A percentile compares a stretch with the other conserved stretches of the same genome.
phyloP scores from a whole-genome alignment of 768 basidiomycete species.

The Tephrocybe sp. region DNA sequence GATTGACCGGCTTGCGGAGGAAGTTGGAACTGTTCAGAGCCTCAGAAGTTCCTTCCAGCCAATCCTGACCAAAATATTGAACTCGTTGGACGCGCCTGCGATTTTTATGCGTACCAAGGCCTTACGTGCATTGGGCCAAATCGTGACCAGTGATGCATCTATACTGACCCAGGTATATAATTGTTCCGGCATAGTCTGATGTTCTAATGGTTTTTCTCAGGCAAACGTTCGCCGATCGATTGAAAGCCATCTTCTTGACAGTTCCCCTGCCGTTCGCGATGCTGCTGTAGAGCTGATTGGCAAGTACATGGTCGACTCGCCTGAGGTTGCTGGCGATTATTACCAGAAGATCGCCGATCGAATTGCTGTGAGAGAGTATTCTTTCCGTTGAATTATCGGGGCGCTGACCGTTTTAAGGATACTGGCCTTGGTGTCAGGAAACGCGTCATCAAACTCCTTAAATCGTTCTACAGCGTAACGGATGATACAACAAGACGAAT shows the following conservation, averaged over 20 bases:
- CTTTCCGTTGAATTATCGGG: background rate
- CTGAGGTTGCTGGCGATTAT: constrained; percentile 86
- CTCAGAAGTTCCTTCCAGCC: constrained; percentile 81
- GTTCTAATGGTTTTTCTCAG: constrained; percentile 32
- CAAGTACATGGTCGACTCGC: constrained; percentile 92
- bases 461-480: constrained; percentile 71
- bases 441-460: constrained; percentile 92
- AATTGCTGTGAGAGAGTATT: constrained; percentile 64
- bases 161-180: constrained; percentile 68
- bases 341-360: constrained; percentile 86
- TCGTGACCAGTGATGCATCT: constrained; percentile 85
- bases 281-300: constrained; percentile 96
- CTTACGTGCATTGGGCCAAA: constrained; percentile 81
- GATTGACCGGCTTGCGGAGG: constrained; percentile 69
- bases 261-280: constrained; percentile 92
- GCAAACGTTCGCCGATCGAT: constrained; percentile 80
- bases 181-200: background rate
- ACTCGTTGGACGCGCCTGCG: constrained; percentile 77
- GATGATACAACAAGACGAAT: constrained; percentile 56
- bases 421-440: constrained; percentile 92
- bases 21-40: constrained; percentile 73
- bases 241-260: constrained; percentile 87
- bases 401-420: constrained; percentile 52
- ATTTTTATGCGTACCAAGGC: constrained; percentile 97
- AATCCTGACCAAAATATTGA: constrained; percentile 75